Evolutionary conservation across 306 rosid species (phyloP).

Genomic region (Gynostemma pentaphyllum): DNA sequence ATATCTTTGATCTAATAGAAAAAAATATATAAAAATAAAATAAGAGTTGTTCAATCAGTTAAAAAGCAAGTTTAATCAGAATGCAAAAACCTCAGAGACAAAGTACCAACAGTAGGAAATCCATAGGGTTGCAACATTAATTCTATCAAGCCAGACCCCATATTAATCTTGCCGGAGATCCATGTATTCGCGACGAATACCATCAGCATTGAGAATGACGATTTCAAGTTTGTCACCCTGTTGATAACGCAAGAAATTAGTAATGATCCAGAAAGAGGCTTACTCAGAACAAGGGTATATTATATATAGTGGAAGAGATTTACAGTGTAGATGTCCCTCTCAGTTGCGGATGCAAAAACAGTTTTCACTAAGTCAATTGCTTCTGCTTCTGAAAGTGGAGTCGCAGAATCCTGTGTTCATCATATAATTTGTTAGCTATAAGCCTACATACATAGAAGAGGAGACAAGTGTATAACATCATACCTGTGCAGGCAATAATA

Average conservation of each 20-base stretch:
- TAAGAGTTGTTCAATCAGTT: no score
- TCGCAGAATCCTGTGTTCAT: constrained; percentile 74
- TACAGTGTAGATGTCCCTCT: constrained; percentile 96
- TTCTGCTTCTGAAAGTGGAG: constrained; percentile 81
- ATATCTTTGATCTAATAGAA: no score
- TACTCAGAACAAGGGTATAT: background rate
- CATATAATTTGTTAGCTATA: constrained; percentile 1
- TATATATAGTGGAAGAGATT: constrained; percentile 7
- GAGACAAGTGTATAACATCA: constrained; percentile 6
- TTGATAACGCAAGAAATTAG: constrained; percentile 9
- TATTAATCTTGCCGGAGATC: constrained; percentile 69
- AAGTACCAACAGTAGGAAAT: background rate
- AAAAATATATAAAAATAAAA: no score
- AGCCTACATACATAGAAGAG: background rate
- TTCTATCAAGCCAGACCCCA: constrained; percentile 13
- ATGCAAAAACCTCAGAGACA: background rate
- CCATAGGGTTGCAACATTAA: constrained; percentile 20
- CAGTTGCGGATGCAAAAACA: constrained; percentile 86
- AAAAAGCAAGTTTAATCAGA: no score
- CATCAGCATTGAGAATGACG: constrained; percentile 51
- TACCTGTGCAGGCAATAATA: constrained; percentile 71
- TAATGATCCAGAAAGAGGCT: background rate
- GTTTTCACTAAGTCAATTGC: constrained; percentile 82
- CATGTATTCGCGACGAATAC: constrained; percentile 49
- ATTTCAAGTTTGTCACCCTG: constrained; percentile 86